Evolutionary conservation across 306 rosid species (phyloP), one percentile per base, ranked within the genome.

Genomic region (Alnus rubra): DNA sequence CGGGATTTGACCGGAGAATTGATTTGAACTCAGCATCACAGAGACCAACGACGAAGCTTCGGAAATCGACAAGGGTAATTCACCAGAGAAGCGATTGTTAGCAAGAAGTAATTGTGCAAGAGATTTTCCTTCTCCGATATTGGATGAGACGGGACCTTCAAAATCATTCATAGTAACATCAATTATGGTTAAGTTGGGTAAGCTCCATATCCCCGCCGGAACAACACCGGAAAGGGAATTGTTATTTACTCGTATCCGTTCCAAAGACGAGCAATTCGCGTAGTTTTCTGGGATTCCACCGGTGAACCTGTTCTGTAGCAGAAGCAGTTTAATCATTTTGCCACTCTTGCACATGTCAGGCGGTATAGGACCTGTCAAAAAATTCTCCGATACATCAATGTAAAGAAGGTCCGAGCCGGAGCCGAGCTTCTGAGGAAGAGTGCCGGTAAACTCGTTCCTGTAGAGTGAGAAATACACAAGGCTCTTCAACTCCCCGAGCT

Each of bases 321-420:
- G 7, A 0, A 82, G 81, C 53, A 94, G 74, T 2, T 64, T 83
- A 0, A 28, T 19, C 78, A 92, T 83, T 28, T 7, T 75, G 44
- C 84, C 88, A 76, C 87, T 88, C 76, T 81, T 90, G 86, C 98
- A 94, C 97, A 94, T 84, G 50, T 80, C 84, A 59, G 97, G 88
- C 5, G 96, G 98, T 51, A 94, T 89, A 52, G 88, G 80, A 53
- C 98, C 98, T 0, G 87, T 76, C 50, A 94, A 80, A 12, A 69
- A 90, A 69, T 94, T 94, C 80, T 94, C 97, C 3, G 98, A 87
- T 50, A 88, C 91, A 78, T 94, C 98, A 69, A 94, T 80, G 89
- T n/a, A 90, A 1, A 30, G 0, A 81, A 94, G 73, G 37, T 87
- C 92, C 4, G 1, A 23, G 78, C 75, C 82, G 2, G 97, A 90